A percentile compares a stretch with the other conserved stretches of the same genome.
phyloP scores from a whole-genome alignment of 1,139 yeast genomes.

The Geotrichum australiense region DNA sequence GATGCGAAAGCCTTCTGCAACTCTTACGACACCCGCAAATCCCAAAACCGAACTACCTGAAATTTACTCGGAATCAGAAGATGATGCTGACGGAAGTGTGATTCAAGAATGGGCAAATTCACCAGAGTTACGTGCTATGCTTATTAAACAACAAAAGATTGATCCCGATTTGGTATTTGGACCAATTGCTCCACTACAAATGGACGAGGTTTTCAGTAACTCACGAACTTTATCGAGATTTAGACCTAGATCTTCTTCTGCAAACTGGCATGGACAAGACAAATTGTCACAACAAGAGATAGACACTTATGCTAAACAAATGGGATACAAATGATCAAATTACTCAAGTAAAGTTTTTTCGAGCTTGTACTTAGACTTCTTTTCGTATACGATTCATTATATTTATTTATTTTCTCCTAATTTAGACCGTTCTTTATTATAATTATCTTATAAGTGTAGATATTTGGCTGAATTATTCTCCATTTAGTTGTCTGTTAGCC shows the following conservation, averaged over 20 bases:
- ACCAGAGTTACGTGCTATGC: conserved; percentile 48
- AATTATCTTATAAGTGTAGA: neutral
- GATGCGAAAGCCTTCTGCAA: neutral
- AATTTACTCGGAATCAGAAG: conserved; percentile 51
- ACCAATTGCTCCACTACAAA: conserved; percentile 58
- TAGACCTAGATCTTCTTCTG: conserved; percentile 55
- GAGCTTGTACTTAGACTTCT: neutral
- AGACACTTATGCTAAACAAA: conserved; percentile 45
- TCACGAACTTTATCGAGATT: conserved; percentile 35
- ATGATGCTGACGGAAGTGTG: conserved; percentile 45
- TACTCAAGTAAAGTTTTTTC: neutral
- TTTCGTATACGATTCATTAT: neutral
- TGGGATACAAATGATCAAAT: conserved; percentile 42
- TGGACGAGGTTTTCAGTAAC: conserved; percentile 51
- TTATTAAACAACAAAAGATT: conserved; percentile 51
- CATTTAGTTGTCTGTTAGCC: conserved; percentile 12
- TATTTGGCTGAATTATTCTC: conserved; percentile 1
- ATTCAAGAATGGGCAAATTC: conserved; percentile 69
- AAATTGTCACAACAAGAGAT: conserved; percentile 42
- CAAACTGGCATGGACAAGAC: conserved; percentile 46
- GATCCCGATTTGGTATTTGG: conserved; percentile 78
- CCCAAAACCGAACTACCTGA: conserved; percentile 38
- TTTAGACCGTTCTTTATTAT: neutral
- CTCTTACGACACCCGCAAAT: conserved; percentile 11
- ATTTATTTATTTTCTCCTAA: conserved; percentile 1